Conservation (phyloP, 75 land plant genomes). For the Selaginella tamariscina region DNA sequence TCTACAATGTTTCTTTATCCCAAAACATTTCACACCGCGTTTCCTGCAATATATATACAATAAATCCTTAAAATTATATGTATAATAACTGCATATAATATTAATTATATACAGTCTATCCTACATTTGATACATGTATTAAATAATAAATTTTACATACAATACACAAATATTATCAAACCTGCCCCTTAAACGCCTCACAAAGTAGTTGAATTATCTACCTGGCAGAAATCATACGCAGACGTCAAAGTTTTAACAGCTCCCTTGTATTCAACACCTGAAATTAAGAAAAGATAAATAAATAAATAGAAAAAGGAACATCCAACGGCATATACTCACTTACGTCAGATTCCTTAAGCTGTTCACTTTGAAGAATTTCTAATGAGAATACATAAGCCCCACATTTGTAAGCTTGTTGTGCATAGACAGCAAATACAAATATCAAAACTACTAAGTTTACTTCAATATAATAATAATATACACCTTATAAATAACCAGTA, state of each 20-base stretch:
- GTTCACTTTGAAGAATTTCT: slow-evolving; percentile 46
- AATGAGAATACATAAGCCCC: slow-evolving; percentile 42
- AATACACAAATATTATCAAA: background rate
- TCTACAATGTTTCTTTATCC: slow-evolving; percentile 84
- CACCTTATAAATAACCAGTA: background rate
- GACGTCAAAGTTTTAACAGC: slow-evolving; percentile 71
- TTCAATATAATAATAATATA: too few species aligned
- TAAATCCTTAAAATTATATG: background rate
- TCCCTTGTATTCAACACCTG: slow-evolving; percentile 74
- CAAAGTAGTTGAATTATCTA: background rate
- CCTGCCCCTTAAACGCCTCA: background rate
- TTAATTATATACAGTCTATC: background rate
- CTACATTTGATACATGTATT: too few species aligned
- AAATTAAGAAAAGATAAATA: background rate
- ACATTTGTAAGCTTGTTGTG: slow-evolving; percentile 62
- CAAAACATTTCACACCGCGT: slow-evolving; percentile 73
- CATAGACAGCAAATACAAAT: slow-evolving; percentile 72
- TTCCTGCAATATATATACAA: slow-evolving; percentile 43
- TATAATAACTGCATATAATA: background rate
- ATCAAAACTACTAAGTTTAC: too few species aligned
- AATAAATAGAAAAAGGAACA: background rate
- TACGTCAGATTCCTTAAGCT: slow-evolving; percentile 56
- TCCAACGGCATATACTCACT: slow-evolving; percentile 13
- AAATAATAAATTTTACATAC: too few species aligned
- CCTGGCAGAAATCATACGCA: slow-evolving; percentile 50